Evolutionary conservation across 352 stramenopile species (phyloP).

Genomic region (Phytophthora fragariaefolia): DNA sequence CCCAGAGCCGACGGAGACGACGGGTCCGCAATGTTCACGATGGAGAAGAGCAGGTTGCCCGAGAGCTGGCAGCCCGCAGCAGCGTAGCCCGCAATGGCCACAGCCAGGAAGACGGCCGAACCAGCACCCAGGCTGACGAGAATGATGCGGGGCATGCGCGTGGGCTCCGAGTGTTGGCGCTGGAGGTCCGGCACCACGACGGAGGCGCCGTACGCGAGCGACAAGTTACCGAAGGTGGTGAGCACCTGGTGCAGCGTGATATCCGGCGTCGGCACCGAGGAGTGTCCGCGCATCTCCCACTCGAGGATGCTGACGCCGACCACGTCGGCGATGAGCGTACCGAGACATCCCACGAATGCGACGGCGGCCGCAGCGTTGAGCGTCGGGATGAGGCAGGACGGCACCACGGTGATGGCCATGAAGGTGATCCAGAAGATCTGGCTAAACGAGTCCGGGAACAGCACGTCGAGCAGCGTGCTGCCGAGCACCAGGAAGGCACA

Average conservation of each 20-base stretch:
- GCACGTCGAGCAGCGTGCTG: conserved; percentile 38
- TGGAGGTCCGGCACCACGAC: conserved; percentile 37
- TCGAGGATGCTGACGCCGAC: conserved; percentile 31
- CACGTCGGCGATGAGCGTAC: conserved; percentile 35
- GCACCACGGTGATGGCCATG: conserved; percentile 36
- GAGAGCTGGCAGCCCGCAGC: conserved; percentile 46
- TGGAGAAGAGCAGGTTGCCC: conserved; percentile 36
- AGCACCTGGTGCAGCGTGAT: conserved; percentile 38
- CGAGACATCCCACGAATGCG: conserved; percentile 33
- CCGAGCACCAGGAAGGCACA: conserved; percentile 49
- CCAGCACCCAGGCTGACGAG: conserved; percentile 41
- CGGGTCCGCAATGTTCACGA: conserved; percentile 33
- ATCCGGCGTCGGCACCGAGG: conserved; percentile 28
- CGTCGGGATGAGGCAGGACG: conserved; percentile 34
- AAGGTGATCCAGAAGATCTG: conserved; percentile 40
- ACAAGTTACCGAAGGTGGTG: conserved; percentile 37
- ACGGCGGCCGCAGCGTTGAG: conserved; percentile 26
- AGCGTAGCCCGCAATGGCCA: conserved; percentile 42
- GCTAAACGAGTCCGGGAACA: conserved; percentile 47
- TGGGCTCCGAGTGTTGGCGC: conserved; percentile 45
- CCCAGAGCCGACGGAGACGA: conserved; percentile 24
- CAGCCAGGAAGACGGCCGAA: conserved; percentile 43
- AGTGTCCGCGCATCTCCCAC: conserved; percentile 37
- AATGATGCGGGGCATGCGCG: conserved; percentile 51
- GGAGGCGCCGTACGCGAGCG: conserved; percentile 34